Conservation (phyloP, 768 basidiomycete genomes). For the Leccinellum albellum region DNA sequence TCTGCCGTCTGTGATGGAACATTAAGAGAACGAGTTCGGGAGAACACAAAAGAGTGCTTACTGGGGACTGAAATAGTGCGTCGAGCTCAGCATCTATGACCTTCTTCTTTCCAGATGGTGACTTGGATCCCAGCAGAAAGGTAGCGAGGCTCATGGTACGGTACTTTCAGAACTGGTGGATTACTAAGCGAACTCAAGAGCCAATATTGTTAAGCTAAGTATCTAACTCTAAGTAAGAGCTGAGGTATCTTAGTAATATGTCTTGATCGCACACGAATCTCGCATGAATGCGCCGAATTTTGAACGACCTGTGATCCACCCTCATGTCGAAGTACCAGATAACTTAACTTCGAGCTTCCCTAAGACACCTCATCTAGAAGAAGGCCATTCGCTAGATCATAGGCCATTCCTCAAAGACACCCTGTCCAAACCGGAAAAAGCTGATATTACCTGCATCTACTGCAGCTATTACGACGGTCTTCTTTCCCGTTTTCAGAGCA, state of each 20-base stretch:
- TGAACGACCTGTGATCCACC: not conserved
- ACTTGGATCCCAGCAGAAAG: conserved; percentile 39
- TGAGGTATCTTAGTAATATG: not conserved
- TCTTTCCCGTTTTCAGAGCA: conserved; percentile 78
- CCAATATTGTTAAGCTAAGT: no score
- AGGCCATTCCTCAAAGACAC: conserved; percentile 81
- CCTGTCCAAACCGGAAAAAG: conserved; percentile 85
- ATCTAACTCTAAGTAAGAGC: no score
- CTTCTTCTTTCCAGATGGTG: conserved; percentile 36
- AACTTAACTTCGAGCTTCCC: not conserved
- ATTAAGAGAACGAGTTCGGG: conserved; percentile 6
- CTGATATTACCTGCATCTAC: conserved; percentile 86
- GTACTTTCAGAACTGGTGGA: not conserved
- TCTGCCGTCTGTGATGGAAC: conserved; percentile 1
- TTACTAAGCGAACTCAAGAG: conserved; percentile 11
- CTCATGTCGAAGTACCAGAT: not conserved
- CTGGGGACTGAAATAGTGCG: conserved; percentile 54
- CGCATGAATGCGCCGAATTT: not conserved
- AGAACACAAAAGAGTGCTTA: conserved; percentile 28
- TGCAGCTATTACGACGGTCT: conserved; percentile 78
- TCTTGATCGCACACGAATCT: not conserved
- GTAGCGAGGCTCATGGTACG: conserved; percentile 49
- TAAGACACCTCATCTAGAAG: not conserved
- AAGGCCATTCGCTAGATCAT: conserved; percentile 38
- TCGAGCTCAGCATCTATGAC: conserved; percentile 60